These are phyloP conservation scores for Auricularia heimuer DNA, from an alignment of 768 basidiomycete species.

Conservation along the genomic window DNA sequence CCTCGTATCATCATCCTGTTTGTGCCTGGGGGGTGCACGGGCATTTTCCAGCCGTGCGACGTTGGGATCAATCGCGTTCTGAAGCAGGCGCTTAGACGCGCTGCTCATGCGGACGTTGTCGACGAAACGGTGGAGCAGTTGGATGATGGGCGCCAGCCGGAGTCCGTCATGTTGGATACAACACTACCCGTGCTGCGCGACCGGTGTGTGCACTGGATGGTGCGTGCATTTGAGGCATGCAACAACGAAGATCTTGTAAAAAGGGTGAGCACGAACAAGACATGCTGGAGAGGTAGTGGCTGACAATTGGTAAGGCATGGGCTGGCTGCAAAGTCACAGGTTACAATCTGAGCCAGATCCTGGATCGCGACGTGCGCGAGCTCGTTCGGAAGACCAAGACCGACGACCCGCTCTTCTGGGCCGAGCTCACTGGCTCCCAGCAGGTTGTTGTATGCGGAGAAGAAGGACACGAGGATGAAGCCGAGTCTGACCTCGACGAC, in stretches of 20 bases:
- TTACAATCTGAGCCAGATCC: background rate
- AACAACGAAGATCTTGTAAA: too few relatives aligned
- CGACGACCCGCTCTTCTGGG: too few relatives aligned
- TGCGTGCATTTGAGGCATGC: constrained; percentile 1
- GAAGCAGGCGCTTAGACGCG: constrained; percentile 24
- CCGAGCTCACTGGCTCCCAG: too few relatives aligned
- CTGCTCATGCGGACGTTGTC: constrained; percentile 28
- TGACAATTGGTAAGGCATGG: background rate
- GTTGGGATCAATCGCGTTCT: constrained; percentile 28
- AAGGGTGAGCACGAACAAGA: too few relatives aligned
- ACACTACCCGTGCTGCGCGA: constrained; percentile 14
- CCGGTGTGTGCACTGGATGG: constrained; percentile 22
- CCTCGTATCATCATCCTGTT: constrained; percentile 17
- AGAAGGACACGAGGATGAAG: too few relatives aligned
- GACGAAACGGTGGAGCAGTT: constrained; percentile 20
- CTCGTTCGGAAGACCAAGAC: background rate
- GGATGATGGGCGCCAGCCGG: constrained; percentile 8
- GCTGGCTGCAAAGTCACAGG: background rate
- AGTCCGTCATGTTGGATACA: constrained; percentile 14
- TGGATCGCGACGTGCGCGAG: background rate
- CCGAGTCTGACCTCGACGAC: too few relatives aligned
- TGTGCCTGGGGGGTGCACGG: constrained; percentile 17
- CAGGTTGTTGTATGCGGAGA: too few relatives aligned
- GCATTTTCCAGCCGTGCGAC: constrained; percentile 23
- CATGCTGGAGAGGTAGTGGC: background rate